phyloP scores from a whole-genome alignment of 2,329 filamentous ascomycete species.

The Ophiosphaerella narmari region DNA sequence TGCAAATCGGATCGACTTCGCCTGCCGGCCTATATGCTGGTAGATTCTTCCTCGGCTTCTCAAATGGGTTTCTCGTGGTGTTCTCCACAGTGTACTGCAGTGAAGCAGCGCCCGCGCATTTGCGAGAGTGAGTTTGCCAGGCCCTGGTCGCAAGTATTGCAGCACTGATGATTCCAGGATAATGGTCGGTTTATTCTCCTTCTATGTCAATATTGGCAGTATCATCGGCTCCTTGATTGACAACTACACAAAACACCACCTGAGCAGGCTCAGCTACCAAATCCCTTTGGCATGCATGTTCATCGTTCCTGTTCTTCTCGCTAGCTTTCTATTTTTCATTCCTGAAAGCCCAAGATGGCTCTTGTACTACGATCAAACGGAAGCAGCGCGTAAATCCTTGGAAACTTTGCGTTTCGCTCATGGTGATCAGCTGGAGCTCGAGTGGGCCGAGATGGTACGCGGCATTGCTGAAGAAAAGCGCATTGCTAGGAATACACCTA shows the following conservation, averaged over 20 bases:
- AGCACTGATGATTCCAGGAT: constrained; percentile 43
- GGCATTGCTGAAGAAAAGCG: constrained; percentile 34
- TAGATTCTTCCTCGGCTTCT: constrained; percentile 43
- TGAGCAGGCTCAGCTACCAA: constrained; percentile 37
- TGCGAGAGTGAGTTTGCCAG: constrained; percentile 28
- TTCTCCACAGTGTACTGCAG: constrained; percentile 57
- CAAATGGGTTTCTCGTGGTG: constrained; percentile 56
- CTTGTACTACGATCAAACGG: constrained; percentile 18
- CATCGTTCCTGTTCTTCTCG: constrained; percentile 56
- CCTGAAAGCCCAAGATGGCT: constrained; percentile 51
- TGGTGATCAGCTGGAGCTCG: constrained; percentile 25
- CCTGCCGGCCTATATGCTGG: constrained; percentile 48
- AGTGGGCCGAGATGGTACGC: constrained; percentile 33
- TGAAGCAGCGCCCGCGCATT: constrained; percentile 44
- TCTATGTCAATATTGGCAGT: constrained; percentile 56
- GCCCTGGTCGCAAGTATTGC: no score
- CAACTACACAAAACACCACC: constrained; percentile 31
- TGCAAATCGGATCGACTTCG: constrained; percentile 25
- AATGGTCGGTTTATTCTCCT: constrained; percentile 50
- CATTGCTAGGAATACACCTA: constrained; percentile 57
- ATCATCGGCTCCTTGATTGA: constrained; percentile 50
- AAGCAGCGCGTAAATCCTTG: constrained; percentile 20
- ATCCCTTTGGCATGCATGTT: constrained; percentile 59
- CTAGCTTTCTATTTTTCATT: constrained; percentile 39
- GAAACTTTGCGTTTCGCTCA: constrained; percentile 23